Percentiles rank a stretch among this genome's conserved stretches.
These are phyloP conservation scores for Solanum hybrid DNA, from an alignment of 305 asterid species.

Conservation along the genomic window DNA sequence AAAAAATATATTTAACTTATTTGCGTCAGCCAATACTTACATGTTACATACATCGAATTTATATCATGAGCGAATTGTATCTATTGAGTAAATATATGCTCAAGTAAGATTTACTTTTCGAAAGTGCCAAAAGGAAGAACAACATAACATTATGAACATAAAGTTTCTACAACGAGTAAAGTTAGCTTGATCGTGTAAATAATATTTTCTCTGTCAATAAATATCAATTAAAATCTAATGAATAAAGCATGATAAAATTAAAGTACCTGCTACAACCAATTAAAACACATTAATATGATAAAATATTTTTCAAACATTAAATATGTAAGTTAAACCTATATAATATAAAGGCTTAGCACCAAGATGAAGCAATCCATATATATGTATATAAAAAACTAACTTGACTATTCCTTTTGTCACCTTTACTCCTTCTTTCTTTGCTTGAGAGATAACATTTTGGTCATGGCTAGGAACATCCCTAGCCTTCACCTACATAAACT, in stretches of 20 bases:
- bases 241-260: not conserved
- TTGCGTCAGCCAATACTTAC: not conserved
- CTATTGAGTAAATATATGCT: not conserved
- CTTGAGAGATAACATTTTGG: not conserved
- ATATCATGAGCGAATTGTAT: not conserved
- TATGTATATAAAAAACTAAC: not conserved
- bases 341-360: not conserved
- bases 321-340: not conserved
- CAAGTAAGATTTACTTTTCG: not conserved
- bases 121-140: not conserved
- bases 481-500: not conserved
- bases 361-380: not conserved
- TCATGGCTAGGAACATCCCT: slow-evolving; percentile 1
- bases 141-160: not conserved
- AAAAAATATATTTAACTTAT: not conserved
- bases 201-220: not conserved
- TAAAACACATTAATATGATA: not conserved
- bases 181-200: not conserved
- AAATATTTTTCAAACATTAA: not conserved
- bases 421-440: not conserved
- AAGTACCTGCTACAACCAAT: not conserved
- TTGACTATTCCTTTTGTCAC: not conserved
- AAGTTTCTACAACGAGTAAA: not conserved
- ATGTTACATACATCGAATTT: not conserved
- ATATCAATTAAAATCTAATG: not conserved